A percentile compares a stretch with the other conserved stretches of the same genome.
Conservation (phyloP, 2,329 filamentous ascomycete genomes). For the Amauroascus niger region DNA sequence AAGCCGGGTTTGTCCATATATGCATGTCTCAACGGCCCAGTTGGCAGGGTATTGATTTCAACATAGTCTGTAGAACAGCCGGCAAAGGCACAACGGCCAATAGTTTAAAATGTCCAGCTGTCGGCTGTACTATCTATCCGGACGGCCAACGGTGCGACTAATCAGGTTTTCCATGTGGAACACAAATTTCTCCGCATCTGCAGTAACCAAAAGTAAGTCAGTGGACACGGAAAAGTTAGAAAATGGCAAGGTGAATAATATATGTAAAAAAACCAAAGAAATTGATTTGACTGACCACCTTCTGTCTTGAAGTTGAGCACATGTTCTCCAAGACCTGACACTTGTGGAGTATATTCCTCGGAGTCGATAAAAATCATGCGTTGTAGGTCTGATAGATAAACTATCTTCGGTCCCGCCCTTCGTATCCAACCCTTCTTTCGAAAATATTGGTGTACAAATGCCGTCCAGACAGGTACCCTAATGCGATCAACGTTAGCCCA, state of each 20-base stretch:
- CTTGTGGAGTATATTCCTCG: conserved; percentile 40
- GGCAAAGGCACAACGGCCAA: too few relatives aligned
- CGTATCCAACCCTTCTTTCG: conserved; percentile 42
- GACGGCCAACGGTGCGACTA: not conserved
- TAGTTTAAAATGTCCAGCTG: too few relatives aligned
- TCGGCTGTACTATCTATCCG: too few relatives aligned
- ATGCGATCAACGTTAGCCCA: not conserved
- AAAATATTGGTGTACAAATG: conserved; percentile 44
- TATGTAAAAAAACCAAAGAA: not conserved
- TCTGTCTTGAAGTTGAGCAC: conserved; percentile 31
- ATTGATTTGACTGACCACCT: conserved; percentile 23
- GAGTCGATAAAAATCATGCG: conserved; percentile 44
- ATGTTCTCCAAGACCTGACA: conserved; percentile 30
- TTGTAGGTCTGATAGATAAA: conserved; percentile 43
- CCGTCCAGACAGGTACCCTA: conserved; percentile 52
- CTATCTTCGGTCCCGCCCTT: conserved; percentile 32
- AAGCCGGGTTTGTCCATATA: too few relatives aligned
- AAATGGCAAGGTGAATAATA: too few relatives aligned
- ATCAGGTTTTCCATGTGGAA: conserved; percentile 26
- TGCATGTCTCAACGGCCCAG: too few relatives aligned
- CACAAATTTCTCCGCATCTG: conserved; percentile 35
- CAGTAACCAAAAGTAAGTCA: conserved; percentile 12
- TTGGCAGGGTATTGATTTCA: too few relatives aligned
- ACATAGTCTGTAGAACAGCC: too few relatives aligned
- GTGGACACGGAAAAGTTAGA: too few relatives aligned